phyloP scores from a whole-genome alignment of 768 basidiomycete species.

The Dioszegia crocea region DNA sequence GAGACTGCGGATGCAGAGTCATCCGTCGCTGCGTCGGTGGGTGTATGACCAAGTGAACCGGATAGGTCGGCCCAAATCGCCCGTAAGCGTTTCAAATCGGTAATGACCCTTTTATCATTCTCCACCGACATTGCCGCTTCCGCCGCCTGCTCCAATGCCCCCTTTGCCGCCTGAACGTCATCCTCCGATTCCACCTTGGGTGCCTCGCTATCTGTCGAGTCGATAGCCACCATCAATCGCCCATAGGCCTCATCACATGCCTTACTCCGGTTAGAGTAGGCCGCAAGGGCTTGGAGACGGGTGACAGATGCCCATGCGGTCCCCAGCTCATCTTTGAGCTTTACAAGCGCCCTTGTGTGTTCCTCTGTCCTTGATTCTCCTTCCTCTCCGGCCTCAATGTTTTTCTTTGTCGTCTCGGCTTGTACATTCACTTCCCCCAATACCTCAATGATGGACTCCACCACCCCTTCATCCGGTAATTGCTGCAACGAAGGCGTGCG shows the following conservation, averaged over 20 bases:
- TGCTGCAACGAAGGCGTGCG: background rate
- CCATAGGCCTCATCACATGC: slow-evolving; percentile 13
- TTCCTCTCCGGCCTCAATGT: background rate
- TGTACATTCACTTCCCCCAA: background rate
- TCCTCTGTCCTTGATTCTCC: background rate
- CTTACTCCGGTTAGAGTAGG: background rate
- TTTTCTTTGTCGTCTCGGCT: background rate
- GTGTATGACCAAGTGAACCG: background rate
- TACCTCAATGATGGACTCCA: background rate
- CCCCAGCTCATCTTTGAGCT: background rate
- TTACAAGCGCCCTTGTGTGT: background rate
- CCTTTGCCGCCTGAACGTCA: background rate
- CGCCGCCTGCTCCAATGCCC: background rate
- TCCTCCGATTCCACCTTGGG: background rate
- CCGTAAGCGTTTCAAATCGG: background rate
- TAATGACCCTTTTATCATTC: background rate
- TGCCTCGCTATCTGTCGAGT: background rate
- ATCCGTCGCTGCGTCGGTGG: background rate
- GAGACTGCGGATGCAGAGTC: background rate
- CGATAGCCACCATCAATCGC: slow-evolving; percentile 13
- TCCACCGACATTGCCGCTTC: slow-evolving; percentile 5
- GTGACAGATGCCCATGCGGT: background rate
- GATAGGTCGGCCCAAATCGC: slow-evolving; percentile 2
- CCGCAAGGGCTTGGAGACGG: slow-evolving; percentile 9
- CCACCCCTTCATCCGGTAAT: background rate